Base-by-base conservation (phyloP, 2,329 filamentous ascomycete species). In the Botrytis byssoidea region DNA sequence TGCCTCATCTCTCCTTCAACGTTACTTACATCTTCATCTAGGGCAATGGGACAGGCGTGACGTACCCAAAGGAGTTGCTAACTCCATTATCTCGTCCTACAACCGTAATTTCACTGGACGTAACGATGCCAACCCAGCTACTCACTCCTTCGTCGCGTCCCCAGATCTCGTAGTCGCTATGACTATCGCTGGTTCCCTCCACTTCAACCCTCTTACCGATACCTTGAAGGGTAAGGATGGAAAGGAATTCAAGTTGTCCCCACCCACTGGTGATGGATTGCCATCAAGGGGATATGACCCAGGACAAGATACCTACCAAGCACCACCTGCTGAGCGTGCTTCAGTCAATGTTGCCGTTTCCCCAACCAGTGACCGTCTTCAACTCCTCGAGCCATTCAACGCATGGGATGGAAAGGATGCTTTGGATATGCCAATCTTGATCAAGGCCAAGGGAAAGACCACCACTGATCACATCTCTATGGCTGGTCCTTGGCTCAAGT, bases 61-160 rank as follows among this genome's bases (percentile, higher is more conserved):
- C 79, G 94, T 98, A 48, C 46, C 46, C 46, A 48, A 48, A 10
- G 95, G 95, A 78, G 91, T 93, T 80, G 87, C 94, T 81, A 99
- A 99, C 91, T 97, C 94, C 10, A 99, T 99, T 83, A 88, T 99
- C 83, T 98, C 95, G 65, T 98, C 96, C 42, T 99, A 98, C 91
- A 99, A 99, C 92, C 94, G 96, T 85, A 98, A 99, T 91, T 98
- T 99, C 88, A 98, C 95, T 75, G 95, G 95, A 78, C 94, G 96
- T 83, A 98, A 98, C 84, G 95, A 97, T 79, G 94, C 93, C 78
- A 98, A 97, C 88, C 94, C 94, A 59, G 94, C 94, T 72, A 97
- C 94, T 70, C 94, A 97, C 87, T 93, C 93, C 74, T 97, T 97
- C 84, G 94, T 97, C 78, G 92, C 94, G 77, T 97, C 94, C 10